A percentile compares a stretch with the other conserved stretches of the same genome.
Conservation (phyloP, 371 early-diverging fungal species). For the Syncephalastrum sp. region DNA sequence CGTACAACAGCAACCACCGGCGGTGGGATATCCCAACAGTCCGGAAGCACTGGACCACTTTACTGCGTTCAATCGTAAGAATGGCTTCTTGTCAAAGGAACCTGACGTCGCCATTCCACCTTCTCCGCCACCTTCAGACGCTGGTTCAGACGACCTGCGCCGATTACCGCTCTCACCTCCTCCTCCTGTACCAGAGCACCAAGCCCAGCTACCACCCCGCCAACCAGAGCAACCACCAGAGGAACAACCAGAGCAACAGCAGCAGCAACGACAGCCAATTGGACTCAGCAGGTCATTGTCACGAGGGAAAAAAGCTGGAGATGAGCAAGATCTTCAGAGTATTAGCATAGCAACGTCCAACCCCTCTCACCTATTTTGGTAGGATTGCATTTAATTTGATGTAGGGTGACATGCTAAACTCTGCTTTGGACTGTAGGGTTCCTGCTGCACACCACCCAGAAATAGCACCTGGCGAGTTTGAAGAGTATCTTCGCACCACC, state of each 20-base stretch:
- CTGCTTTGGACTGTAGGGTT: constrained; percentile 35
- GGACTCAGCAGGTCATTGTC: too few relatives aligned
- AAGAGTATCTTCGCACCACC: constrained; percentile 39
- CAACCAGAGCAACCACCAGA: too few relatives aligned
- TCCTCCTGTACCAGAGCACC: too few relatives aligned
- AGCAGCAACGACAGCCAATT: too few relatives aligned
- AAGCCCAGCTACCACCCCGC: too few relatives aligned
- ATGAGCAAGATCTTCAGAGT: constrained; percentile 14
- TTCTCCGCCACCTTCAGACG: too few relatives aligned
- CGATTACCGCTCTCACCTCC: too few relatives aligned
- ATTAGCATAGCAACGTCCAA: constrained; percentile 45
- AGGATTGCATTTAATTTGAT: constrained; percentile 7
- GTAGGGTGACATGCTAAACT: background rate
- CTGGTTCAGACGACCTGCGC: too few relatives aligned
- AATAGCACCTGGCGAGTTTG: constrained; percentile 60
- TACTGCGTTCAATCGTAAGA: background rate
- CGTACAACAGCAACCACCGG: background rate
- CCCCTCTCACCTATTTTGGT: constrained; percentile 54
- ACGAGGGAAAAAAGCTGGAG: too few relatives aligned
- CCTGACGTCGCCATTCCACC: too few relatives aligned
- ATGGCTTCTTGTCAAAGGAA: too few relatives aligned
- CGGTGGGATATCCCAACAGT: background rate
- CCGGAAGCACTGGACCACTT: background rate
- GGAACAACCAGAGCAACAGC: too few relatives aligned
- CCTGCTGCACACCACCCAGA: constrained; percentile 65